A percentile compares a stretch with the other conserved stretches of the same genome.
These are phyloP conservation scores for Cutaneotrichosporon cyanovorans DNA, from an alignment of 1,284 basidiomycete species.

Conservation along the genomic window DNA sequence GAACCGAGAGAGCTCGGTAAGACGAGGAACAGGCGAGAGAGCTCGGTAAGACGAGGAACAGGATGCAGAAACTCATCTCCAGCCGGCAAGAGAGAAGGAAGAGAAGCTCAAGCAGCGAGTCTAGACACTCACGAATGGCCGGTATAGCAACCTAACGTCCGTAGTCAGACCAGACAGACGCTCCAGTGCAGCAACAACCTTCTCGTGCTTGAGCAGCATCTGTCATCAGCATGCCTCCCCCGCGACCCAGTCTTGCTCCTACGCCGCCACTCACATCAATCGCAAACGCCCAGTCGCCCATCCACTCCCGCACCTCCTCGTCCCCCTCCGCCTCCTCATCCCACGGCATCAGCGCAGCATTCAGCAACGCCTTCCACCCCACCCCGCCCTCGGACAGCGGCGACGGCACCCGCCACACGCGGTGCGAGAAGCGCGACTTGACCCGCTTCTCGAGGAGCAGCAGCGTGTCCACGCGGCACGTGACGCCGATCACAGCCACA, in stretches of 20 bases:
- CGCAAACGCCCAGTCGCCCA: conserved; percentile 53
- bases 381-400: conserved; percentile 48
- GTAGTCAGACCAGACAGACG: conserved; percentile 61
- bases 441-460: conserved; percentile 87
- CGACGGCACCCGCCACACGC: conserved; percentile 68
- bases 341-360: conserved; percentile 47
- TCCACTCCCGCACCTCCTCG: conserved; percentile 48
- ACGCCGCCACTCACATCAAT: conserved; percentile 50
- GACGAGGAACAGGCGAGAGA: too few species aligned
- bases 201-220: conserved; percentile 35
- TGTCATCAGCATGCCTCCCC: conserved; percentile 8
- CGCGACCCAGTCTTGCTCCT: conserved; percentile 38
- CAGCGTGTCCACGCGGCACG: conserved; percentile 75
- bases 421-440: conserved; percentile 87
- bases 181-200: conserved; percentile 26
- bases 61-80: too few species aligned
- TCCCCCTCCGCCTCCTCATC: conserved; percentile 16
- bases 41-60: too few species aligned
- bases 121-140: conserved; percentile 60
- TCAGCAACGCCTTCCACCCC: conserved; percentile 53
- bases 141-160: conserved; percentile 59
- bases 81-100: too few species aligned
- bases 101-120: too few species aligned
- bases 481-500: conserved; percentile 73
- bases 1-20: too few species aligned